Base-by-base conservation (phyloP, 768 basidiomycete genomes). In the Lentinula detonsa region DNA sequence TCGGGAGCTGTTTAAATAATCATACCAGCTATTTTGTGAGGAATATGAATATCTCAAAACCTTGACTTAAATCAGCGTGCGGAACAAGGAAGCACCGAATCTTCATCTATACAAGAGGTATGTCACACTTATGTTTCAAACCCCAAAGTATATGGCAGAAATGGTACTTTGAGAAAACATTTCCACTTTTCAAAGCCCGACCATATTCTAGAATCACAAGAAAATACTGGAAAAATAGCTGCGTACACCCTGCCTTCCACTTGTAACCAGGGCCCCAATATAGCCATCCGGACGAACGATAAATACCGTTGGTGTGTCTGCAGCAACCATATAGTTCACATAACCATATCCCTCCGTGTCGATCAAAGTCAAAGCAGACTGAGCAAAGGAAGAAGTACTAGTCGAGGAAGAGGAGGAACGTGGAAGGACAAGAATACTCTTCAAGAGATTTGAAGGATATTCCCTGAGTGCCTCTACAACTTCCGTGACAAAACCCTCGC, bases 201-300 rank as follows among this genome's bases (percentile, higher is more conserved):
- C 0, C 0, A 3, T 28, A 28, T 28, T 3, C 28, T 4, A 28
- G 28, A 34, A 51, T 51, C 33, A 51, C 50, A 34, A 1, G 5
- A 55, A 55, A 13, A 55, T 55, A 10, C 3, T 5, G 0, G 37
- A 39, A 21, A 55, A 55, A 23, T 55, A 55, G 1, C 1, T 23
- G 18, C 53, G 53, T 2, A 55, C n/a, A 1, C 53, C 53, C 34
- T 1, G 3, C 34, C 21, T 40, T 23, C 53, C 53, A 40, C 53
- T 55, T 15, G 53, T 55, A 9, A 60, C 49, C 28, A 55, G 34
- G 11, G 60, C 60, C 16, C 76, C 76, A 3, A 78, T 70, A 60
- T 76, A 78, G 37, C 77, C 77, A 60, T 78, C 76, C 4, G 77
- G 76, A 8, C 76, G 73, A 46, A 78, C 64, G 13, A 78, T 65